Evolutionary conservation across 2,329 filamentous ascomycete genomes (phyloP).

Genomic region (Zopfia rhizophila): DNA sequence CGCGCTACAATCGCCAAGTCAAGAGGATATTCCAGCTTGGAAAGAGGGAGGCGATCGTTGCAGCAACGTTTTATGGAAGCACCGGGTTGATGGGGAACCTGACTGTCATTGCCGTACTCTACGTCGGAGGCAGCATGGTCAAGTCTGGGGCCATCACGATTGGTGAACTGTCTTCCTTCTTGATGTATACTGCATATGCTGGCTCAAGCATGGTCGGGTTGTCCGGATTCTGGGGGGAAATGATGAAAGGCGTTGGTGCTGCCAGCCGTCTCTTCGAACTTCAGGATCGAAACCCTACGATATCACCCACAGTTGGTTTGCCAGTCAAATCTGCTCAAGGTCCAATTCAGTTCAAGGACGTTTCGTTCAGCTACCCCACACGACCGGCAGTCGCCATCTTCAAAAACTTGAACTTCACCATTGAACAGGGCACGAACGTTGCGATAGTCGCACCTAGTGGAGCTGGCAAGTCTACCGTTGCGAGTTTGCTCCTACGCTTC

Average conservation of each 20-base stretch:
- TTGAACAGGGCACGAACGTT: conserved; percentile 92
- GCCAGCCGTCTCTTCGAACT: conserved; percentile 96
- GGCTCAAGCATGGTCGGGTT: conserved; percentile 91
- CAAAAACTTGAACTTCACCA: conserved; percentile 86
- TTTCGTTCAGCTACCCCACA: conserved; percentile 92
- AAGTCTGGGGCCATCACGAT: conserved; percentile 86
- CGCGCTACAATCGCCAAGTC: conserved; percentile 91
- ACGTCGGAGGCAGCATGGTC: conserved; percentile 91
- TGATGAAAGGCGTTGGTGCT: conserved; percentile 98
- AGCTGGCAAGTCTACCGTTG: conserved; percentile 95
- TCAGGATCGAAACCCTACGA: conserved; percentile 86
- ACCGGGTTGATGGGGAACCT: conserved; percentile 96
- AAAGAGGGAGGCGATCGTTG: conserved; percentile 85
- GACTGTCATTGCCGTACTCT: conserved; percentile 90
- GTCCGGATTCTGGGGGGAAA: conserved; percentile 94
- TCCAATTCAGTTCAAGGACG: conserved; percentile 85
- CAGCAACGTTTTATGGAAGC: conserved; percentile 86
- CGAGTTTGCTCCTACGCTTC: conserved; percentile 89
- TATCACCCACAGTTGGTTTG: conserved; percentile 84
- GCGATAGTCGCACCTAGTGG: conserved; percentile 97
- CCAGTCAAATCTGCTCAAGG: conserved; percentile 87
- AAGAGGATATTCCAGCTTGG: conserved; percentile 92
- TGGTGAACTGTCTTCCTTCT: conserved; percentile 92
- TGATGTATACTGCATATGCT: conserved; percentile 96
- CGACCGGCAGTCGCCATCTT: conserved; percentile 93